Percentiles rank a stretch among this genome's conserved stretches.
phyloP scores from a whole-genome alignment of 306 rosid genomes.

The Cajanus cajan region DNA sequence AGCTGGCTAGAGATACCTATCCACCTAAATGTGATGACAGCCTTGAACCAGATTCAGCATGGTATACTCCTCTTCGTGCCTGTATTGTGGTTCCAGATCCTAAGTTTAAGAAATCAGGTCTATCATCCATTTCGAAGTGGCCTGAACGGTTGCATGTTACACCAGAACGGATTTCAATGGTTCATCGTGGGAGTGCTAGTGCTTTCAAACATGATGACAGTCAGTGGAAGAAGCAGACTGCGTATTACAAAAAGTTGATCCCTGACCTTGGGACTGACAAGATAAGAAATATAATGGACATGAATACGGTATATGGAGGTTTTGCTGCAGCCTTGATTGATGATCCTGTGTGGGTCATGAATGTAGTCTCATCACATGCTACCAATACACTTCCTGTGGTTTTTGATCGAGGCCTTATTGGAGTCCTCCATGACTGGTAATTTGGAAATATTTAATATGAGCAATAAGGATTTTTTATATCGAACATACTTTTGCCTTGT shows the following conservation, averaged over 20 bases:
- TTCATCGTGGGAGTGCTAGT: constrained; percentile 60
- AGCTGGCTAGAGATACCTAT: constrained; percentile 61
- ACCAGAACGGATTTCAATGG: constrained; percentile 65
- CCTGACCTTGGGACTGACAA: constrained; percentile 77
- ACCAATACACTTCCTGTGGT: constrained; percentile 73
- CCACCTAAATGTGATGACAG: constrained; percentile 94
- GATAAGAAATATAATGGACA: constrained; percentile 95
- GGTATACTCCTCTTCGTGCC: constrained; percentile 91
- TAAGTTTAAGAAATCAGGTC: constrained; percentile 56
- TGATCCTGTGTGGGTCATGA: constrained; percentile 97
- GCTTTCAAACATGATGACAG: constrained; percentile 67
- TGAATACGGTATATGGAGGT: constrained; percentile 88
- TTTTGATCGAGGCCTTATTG: constrained; percentile 94
- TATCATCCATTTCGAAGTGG: constrained; percentile 71
- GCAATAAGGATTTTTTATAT: too few relatives aligned
- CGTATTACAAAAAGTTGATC: constrained; percentile 82
- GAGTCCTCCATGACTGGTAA: constrained; percentile 94
- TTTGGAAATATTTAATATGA: background rate
- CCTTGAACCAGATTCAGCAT: constrained; percentile 87
- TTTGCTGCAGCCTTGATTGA: constrained; percentile 75
- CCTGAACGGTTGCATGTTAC: constrained; percentile 68
- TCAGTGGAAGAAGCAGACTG: constrained; percentile 71
- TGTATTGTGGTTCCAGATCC: constrained; percentile 74
- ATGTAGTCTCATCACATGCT: constrained; percentile 90
- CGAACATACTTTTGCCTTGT: background rate